phyloP scores from a whole-genome alignment of 2,329 filamentous ascomycete genomes.

The Trichoderma koningii region DNA sequence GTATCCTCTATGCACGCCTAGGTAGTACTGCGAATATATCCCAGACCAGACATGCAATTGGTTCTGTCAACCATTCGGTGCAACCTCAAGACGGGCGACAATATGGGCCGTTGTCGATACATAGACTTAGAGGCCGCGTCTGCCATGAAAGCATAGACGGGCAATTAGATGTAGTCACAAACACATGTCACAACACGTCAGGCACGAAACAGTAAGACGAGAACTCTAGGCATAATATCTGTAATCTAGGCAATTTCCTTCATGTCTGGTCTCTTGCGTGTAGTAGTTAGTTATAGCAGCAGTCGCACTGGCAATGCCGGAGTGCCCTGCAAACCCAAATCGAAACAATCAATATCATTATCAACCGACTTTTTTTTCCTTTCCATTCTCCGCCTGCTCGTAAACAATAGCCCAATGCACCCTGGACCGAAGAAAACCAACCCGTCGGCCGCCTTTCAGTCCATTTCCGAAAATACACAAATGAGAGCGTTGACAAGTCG shows the following conservation, averaged over 20 bases:
- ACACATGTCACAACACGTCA: not conserved
- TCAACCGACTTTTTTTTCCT: constrained; percentile 24
- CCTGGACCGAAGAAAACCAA: constrained; percentile 20
- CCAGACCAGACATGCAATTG: too few relatives aligned
- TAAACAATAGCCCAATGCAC: constrained; percentile 21
- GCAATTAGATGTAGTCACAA: constrained; percentile 19
- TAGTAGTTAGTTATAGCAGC: not conserved
- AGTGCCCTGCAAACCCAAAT: constrained; percentile 14
- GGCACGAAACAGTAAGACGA: not conserved
- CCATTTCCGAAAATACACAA: constrained; percentile 22
- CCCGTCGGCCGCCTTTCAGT: constrained; percentile 24
- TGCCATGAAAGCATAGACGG: constrained; percentile 16
- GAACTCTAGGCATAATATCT: constrained; percentile 6
- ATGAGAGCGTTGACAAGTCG: constrained; percentile 25
- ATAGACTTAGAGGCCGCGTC: not conserved
- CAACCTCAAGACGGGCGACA: too few relatives aligned
- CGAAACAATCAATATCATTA: constrained; percentile 23
- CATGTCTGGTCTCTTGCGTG: constrained; percentile 25
- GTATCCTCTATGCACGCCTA: too few relatives aligned
- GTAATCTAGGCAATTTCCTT: constrained; percentile 27
- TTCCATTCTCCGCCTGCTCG: constrained; percentile 20
- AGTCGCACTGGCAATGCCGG: not conserved
- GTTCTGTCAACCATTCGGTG: too few relatives aligned
- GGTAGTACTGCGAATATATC: too few relatives aligned
- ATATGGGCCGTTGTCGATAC: too few relatives aligned